Evolutionary conservation across 257 asterid species (phyloP), one percentile per base, ranked within the genome.

Genomic region (Nicotiana attenuata): DNA sequence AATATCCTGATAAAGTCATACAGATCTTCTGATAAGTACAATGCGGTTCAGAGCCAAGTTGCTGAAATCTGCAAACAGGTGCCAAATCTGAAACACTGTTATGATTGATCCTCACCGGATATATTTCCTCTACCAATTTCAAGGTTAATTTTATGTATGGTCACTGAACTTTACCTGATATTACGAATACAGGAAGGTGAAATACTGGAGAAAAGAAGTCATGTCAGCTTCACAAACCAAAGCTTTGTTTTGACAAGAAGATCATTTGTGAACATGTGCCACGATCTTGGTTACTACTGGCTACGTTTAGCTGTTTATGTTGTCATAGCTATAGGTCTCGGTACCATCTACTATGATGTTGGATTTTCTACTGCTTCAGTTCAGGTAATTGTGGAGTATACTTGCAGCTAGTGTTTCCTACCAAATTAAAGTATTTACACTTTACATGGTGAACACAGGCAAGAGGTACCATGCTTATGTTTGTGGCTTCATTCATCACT

Each of bases 201-300:
- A 41, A 59, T 81, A 19, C 7, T 82, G 16, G 87, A 87, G 87
- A 85, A 83, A 80, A 88, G 82, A 52, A 80, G 67, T 26, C 87
- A 78, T 52, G 86, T 88, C 24, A 69, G 67, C 66, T 69, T 88
- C 68, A 29, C 85, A 15, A 56, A 78, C 1, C 94, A 92, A 71
- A 85, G 92, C 83, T 73, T 81, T 50, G 81, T 91, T 53, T 90
- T 92, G 77, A 89, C 93, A 15, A 78, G 63, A 73, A 86, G 93
- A 9, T 92, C 97, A 15, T 88, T 87, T 33, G 28, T 88, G 56
- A 92, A 92, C 66, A 91, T 91, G 97, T 86, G 81, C 35, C 92
- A 91, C 7, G 95, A 92, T 71, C 65, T 86, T 17, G 95, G 97
- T 20, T 92, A 92, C 65, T 92, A 91, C 81, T 91, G 93, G 97